These are phyloP conservation scores for Paramyrothecium roridum DNA, from an alignment of 2,329 filamentous ascomycete species.

Conservation along the genomic window DNA sequence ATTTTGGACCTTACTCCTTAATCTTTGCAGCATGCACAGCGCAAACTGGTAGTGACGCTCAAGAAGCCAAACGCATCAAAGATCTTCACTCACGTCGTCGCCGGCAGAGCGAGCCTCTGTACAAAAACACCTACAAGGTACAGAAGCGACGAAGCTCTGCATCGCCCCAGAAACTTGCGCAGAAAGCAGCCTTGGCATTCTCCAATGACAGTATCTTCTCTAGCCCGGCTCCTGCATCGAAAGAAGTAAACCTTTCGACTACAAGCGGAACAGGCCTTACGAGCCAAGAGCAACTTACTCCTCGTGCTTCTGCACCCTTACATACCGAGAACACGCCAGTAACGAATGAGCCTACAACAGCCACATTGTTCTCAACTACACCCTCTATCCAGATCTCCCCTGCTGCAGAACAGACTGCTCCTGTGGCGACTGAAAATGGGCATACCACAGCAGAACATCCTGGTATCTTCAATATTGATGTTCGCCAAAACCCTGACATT, in stretches of 20 bases:
- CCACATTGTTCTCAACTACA: neutral
- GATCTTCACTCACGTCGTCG: conserved; percentile 18
- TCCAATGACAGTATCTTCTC: neutral
- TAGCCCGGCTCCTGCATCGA: neutral
- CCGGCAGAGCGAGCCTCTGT: conserved; percentile 30
- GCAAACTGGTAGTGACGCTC: conserved; percentile 8
- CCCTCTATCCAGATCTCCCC: neutral
- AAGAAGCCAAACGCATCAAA: conserved; percentile 16
- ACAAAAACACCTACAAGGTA: conserved; percentile 18
- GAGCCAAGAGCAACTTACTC: neutral
- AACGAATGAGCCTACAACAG: neutral
- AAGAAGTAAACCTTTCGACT: neutral
- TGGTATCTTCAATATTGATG: conserved; percentile 28
- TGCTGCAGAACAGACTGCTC: neutral
- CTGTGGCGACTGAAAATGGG: neutral
- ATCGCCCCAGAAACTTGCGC: conserved; percentile 22
- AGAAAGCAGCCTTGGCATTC: neutral
- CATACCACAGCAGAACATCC: conserved; percentile 8
- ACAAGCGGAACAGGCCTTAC: neutral
- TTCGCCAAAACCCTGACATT: conserved; percentile 31
- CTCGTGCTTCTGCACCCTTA: neutral
- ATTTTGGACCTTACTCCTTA: conserved; percentile 21
- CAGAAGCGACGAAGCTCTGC: conserved; percentile 21
- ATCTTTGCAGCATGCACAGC: neutral
- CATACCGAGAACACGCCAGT: neutral